A percentile compares a stretch with the other conserved stretches of the same genome.
Evolutionary conservation across 257 asterid species (phyloP).

Genomic region (Ocimum tenuiflorum): DNA sequence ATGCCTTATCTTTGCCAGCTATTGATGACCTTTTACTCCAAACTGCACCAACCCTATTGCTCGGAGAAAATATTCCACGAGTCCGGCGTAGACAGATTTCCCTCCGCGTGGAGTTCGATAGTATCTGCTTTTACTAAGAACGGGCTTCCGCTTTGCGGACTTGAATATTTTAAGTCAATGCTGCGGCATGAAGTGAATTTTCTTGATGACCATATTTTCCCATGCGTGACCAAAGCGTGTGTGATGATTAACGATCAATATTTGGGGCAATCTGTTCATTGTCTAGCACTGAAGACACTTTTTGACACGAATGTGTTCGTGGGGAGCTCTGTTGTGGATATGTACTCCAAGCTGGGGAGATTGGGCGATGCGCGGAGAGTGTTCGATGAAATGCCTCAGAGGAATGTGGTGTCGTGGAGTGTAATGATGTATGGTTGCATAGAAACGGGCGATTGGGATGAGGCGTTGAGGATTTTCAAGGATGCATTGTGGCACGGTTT

Average conservation of each 20-base stretch:
- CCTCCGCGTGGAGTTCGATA: slow-evolving; percentile 80
- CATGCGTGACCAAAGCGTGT: slow-evolving; percentile 56
- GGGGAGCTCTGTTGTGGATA: slow-evolving; percentile 69
- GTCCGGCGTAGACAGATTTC: slow-evolving; percentile 36
- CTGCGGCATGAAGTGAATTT: slow-evolving; percentile 26
- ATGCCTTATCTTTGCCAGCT: slow-evolving; percentile 65
- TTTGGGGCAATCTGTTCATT: slow-evolving; percentile 54
- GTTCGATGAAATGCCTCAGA: slow-evolving; percentile 81
- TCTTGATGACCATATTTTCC: slow-evolving; percentile 55
- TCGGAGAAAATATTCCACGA: slow-evolving; percentile 49
- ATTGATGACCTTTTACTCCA: slow-evolving; percentile 69
- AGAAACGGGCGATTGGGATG: slow-evolving; percentile 54
- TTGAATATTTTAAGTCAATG: slow-evolving; percentile 46
- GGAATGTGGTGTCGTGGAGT: slow-evolving; percentile 83
- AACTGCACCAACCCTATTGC: slow-evolving; percentile 43
- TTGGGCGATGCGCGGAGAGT: slow-evolving; percentile 48
- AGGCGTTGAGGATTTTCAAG: slow-evolving; percentile 62
- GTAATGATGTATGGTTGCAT: slow-evolving; percentile 78
- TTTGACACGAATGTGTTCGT: slow-evolving; percentile 51
- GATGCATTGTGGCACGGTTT: slow-evolving; percentile 42
- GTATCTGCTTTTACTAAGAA: slow-evolving; percentile 56
- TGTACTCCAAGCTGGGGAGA: slow-evolving; percentile 67
- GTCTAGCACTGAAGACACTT: slow-evolving; percentile 47
- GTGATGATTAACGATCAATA: slow-evolving; percentile 30
- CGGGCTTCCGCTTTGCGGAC: slow-evolving; percentile 53